Conservation (phyloP, 148 eudicot species). For the Vaccinium corymbosum region DNA sequence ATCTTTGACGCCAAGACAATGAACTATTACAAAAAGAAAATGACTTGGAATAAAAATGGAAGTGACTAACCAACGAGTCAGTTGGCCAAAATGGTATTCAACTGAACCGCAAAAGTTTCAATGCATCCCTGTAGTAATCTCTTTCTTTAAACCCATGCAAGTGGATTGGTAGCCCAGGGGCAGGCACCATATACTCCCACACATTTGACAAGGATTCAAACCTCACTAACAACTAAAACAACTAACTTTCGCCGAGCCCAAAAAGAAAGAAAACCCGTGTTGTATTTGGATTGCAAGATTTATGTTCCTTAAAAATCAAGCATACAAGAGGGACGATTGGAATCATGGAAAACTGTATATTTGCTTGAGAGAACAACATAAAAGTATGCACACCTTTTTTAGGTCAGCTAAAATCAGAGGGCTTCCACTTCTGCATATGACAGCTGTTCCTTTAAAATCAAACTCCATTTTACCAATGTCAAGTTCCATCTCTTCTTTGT, state of each 20-base stretch:
- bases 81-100: not conserved
- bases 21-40: not conserved
- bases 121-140: not conserved
- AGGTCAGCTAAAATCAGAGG: conserved; percentile 59
- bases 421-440: conserved; percentile 66
- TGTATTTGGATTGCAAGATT: not conserved
- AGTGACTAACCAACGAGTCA: not conserved
- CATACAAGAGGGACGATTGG: not conserved
- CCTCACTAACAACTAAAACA: too few relatives aligned
- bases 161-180: too few relatives aligned
- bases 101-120: not conserved
- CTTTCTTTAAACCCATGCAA: not conserved
- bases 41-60: not conserved
- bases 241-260: too few relatives aligned
- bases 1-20: not conserved
- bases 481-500: conserved; percentile 63
- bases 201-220: too few relatives aligned
- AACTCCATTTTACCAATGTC: conserved; percentile 64
- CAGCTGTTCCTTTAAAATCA: conserved; percentile 62
- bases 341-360: not conserved
- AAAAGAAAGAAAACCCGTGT: not conserved
- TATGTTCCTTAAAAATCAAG: not conserved
- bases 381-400: conserved; percentile 36
- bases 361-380: not conserved
- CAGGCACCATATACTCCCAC: too few relatives aligned